phyloP scores from a whole-genome alignment of 768 basidiomycete species.

The Scleroderma bovista region DNA sequence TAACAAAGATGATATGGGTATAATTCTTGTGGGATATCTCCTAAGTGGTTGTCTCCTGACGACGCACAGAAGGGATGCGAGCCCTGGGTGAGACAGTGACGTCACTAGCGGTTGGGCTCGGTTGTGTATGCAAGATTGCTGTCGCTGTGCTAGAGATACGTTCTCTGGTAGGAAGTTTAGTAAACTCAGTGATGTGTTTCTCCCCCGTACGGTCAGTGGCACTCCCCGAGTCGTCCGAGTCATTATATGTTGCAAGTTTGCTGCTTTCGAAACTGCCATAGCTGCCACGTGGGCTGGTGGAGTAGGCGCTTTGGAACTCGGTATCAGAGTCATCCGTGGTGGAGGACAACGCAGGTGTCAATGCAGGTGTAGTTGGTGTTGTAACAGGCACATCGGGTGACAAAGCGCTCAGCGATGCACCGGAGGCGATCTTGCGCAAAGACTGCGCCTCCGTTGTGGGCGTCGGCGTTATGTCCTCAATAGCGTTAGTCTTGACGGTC shows the following conservation, averaged over 20 bases:
- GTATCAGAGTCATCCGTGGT: constrained; percentile 74
- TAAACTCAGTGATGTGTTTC: constrained; percentile 28
- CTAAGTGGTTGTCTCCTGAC: constrained; percentile 10
- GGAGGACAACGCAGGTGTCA: constrained; percentile 29
- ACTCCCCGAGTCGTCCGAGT: constrained; percentile 27
- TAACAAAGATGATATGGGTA: constrained; percentile 23
- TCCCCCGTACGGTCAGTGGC: constrained; percentile 26
- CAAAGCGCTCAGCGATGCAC: constrained; percentile 23
- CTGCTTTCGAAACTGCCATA: constrained; percentile 43
- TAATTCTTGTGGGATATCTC: constrained; percentile 19
- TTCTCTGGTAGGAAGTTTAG: constrained; percentile 38
- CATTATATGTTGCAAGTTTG: constrained; percentile 14
- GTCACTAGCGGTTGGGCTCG: constrained; percentile 36
- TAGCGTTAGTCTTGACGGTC: constrained; percentile 9
- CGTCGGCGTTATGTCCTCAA: constrained; percentile 10
- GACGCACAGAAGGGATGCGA: constrained; percentile 18
- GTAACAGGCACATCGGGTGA: constrained; percentile 19
- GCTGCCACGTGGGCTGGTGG: constrained; percentile 65
- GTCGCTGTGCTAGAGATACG: constrained; percentile 55
- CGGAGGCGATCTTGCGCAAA: constrained; percentile 32
- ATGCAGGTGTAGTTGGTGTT: constrained; percentile 31
- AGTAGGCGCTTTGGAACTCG: constrained; percentile 86
- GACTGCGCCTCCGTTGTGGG: constrained; percentile 29
- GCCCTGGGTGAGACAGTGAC: constrained; percentile 28
- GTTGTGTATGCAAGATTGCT: constrained; percentile 38